These are phyloP conservation scores for Pichia ethanolica DNA, from an alignment of 805 yeast genomes.

Conservation along the genomic window DNA sequence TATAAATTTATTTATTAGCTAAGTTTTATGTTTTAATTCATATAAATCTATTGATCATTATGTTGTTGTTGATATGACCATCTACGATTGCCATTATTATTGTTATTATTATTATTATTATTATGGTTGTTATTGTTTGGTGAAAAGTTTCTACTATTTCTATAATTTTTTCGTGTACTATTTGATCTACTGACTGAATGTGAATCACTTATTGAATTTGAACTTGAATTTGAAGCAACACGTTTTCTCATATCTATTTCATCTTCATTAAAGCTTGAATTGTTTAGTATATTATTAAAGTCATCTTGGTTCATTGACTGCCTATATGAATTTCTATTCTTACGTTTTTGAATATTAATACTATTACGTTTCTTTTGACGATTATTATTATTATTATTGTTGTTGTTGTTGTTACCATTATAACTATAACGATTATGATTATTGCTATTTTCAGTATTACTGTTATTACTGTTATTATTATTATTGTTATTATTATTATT, in stretches of 20 bases:
- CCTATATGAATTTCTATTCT: slow-evolving; percentile 1
- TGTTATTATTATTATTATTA: background rate
- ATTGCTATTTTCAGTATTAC: background rate
- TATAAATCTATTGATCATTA: background rate
- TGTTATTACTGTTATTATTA: background rate
- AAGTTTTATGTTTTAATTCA: too few relatives aligned
- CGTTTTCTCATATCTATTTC: background rate
- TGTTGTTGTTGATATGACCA: background rate
- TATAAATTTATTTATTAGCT: too few relatives aligned
- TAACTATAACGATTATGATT: too few relatives aligned
- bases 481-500: background rate
- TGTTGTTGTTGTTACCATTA: background rate
- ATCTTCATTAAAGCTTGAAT: background rate
- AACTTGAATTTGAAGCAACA: background rate
- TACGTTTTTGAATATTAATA: background rate
- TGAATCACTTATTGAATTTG: background rate
- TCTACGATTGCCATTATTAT: background rate
- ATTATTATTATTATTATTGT: background rate
- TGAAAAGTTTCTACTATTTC: slow-evolving; percentile 3
- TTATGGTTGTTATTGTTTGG: background rate
- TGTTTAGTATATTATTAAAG: background rate
- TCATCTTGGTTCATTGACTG: slow-evolving; percentile 7
- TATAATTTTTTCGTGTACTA: slow-evolving; percentile 2
- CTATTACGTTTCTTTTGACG: slow-evolving; percentile 1
- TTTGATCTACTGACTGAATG: background rate